phyloP scores from a whole-genome alignment of 768 basidiomycete species.

The Suillus tomentosus region DNA sequence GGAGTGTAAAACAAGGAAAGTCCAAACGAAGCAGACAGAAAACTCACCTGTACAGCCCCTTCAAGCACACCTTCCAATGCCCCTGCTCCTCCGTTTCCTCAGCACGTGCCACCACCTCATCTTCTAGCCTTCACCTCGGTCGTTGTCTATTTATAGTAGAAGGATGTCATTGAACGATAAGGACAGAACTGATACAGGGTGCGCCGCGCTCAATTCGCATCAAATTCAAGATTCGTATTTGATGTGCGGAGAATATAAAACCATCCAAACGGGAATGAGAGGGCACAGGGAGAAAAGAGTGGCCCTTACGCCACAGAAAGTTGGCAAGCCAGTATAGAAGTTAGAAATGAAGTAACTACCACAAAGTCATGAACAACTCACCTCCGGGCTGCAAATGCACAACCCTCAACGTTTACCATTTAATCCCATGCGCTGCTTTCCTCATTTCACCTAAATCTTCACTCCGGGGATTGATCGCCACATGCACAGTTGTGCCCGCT shows the following conservation, averaged over 20 bases:
- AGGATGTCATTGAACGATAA: no score
- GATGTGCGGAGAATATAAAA: neutral
- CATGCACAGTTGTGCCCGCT: no score
- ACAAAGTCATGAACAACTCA: neutral
- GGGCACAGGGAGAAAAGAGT: no score
- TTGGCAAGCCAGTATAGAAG: neutral
- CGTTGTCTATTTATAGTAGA: no score
- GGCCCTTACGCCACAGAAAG: neutral
- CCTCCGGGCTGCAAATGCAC: neutral
- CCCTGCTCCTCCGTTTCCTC: no score
- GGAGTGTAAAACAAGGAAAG: no score
- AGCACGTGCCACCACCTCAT: no score
- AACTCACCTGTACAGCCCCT: no score
- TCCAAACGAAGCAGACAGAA: no score
- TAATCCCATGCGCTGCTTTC: neutral
- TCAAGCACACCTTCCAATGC: no score
- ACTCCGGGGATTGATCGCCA: neutral
- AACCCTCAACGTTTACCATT: neutral
- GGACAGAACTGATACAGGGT: no score
- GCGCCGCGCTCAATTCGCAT: neutral
- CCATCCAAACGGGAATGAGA: neutral
- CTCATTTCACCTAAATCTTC: neutral
- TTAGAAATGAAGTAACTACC: neutral
- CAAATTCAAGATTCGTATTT: neutral
- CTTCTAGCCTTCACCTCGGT: no score